Percentiles rank a stretch among this genome's conserved stretches.
These are phyloP conservation scores for Stromatinia cepivora DNA, from an alignment of 2,329 filamentous ascomycete genomes.

Conservation along the genomic window DNA sequence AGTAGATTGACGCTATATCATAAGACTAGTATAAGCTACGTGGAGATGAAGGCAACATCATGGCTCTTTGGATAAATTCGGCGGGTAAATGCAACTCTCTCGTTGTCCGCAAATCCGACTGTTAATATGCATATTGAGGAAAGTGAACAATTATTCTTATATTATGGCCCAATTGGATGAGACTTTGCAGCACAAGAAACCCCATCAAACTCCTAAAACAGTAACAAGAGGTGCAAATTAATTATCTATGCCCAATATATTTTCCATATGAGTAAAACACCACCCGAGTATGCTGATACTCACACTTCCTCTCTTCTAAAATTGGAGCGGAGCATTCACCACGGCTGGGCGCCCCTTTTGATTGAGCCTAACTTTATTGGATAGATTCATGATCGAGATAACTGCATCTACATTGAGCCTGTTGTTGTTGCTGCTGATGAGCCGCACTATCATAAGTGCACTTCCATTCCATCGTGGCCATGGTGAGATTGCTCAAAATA, in stretches of 20 bases:
- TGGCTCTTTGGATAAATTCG: conserved; percentile 11
- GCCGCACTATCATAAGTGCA: not conserved
- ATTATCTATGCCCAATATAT: not conserved
- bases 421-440: not conserved
- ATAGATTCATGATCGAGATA: too few species aligned
- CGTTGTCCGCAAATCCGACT: conserved; percentile 7
- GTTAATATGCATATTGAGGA: not conserved
- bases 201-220: not conserved
- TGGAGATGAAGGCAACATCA: not conserved
- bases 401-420: not conserved
- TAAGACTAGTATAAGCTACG: not conserved
- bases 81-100: conserved; percentile 5
- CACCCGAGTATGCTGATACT: not conserved
- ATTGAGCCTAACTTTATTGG: too few species aligned
- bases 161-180: not conserved
- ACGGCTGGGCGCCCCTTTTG: not conserved
- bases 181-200: not conserved
- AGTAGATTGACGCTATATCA: not conserved
- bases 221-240: not conserved
- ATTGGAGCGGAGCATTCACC: not conserved
- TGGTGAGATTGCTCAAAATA: not conserved
- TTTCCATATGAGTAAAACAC: not conserved
- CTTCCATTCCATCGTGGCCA: not conserved
- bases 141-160: not conserved
- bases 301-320: too few species aligned